Conservation (phyloP, 1,284 basidiomycete genomes). For the Tremellales sp. region DNA sequence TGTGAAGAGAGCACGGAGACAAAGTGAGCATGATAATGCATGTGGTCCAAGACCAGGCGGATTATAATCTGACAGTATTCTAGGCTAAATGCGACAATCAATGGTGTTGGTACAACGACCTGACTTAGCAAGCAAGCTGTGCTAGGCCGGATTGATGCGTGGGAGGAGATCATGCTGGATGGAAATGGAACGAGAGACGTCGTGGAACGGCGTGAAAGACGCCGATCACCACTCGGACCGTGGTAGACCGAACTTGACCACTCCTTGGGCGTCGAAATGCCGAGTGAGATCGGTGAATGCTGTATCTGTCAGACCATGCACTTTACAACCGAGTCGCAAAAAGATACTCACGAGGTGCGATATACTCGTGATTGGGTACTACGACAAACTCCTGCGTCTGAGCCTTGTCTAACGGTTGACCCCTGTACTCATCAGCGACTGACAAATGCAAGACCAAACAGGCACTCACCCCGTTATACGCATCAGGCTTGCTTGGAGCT, state of each 20-base stretch:
- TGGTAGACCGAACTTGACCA: slow-evolving; percentile 34
- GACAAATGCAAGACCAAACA: slow-evolving; percentile 3
- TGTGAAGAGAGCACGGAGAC: too few relatives aligned
- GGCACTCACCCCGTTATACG: slow-evolving; percentile 67
- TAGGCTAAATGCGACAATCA: too few relatives aligned
- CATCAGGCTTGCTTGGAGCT: slow-evolving; percentile 68
- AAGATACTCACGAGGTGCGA: slow-evolving; percentile 66
- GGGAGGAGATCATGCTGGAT: neutral
- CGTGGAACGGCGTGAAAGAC: neutral
- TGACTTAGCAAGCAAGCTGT: too few relatives aligned
- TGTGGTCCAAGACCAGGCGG: neutral
- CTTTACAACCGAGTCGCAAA: too few relatives aligned
- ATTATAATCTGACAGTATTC: neutral
- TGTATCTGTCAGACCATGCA: slow-evolving; percentile 8
- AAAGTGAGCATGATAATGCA: too few relatives aligned
- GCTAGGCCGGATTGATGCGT: neutral
- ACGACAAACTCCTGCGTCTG: slow-evolving; percentile 73
- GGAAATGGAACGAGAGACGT: neutral
- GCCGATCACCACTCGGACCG: slow-evolving; percentile 25
- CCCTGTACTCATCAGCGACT: slow-evolving; percentile 18
- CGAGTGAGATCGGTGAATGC: slow-evolving; percentile 35
- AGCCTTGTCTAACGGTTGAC: slow-evolving; percentile 55
- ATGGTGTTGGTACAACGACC: too few relatives aligned
- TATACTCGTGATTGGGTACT: slow-evolving; percentile 64
- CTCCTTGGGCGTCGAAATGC: slow-evolving; percentile 36